Evolutionary conservation across 192 early-diverging fungal genomes (phyloP).

Genomic region (Rhizophlyctis rosea): DNA sequence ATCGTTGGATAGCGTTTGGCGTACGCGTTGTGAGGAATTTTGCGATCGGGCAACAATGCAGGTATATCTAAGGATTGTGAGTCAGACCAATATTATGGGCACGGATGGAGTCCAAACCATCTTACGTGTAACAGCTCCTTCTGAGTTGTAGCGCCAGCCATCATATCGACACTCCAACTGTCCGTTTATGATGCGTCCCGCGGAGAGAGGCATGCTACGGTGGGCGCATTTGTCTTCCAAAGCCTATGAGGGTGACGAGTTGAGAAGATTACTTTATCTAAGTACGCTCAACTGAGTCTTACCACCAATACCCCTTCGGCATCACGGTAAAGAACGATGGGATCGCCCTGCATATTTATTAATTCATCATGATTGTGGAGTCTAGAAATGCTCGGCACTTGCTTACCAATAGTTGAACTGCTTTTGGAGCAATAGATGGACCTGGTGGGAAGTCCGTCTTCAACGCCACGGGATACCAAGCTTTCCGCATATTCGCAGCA

Average conservation of each 20-base stretch:
- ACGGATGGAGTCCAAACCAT: no score
- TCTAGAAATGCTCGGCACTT: no score
- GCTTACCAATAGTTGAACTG: no score
- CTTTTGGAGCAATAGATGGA: no score
- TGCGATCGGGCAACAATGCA: conserved; percentile 16
- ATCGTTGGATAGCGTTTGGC: conserved; percentile 24
- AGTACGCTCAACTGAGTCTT: not conserved
- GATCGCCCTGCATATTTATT: conserved; percentile 27
- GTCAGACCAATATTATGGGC: no score
- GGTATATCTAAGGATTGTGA: no score
- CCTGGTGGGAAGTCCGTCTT: conserved; percentile 8
- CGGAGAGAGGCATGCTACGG: conserved; percentile 39
- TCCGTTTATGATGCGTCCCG: conserved; percentile 36
- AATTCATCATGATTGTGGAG: no score
- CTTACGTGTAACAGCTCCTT: conserved; percentile 30
- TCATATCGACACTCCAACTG: conserved; percentile 46
- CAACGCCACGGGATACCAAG: conserved; percentile 20
- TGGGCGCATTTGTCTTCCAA: conserved; percentile 44
- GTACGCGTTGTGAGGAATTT: conserved; percentile 22
- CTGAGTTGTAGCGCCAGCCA: conserved; percentile 44
- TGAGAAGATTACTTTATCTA: not conserved
- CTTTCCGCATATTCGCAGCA: conserved; percentile 18
- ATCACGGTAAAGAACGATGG: conserved; percentile 21
- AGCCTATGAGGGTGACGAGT: conserved; percentile 5
- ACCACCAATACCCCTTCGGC: conserved; percentile 21